phyloP scores from a whole-genome alignment of 1,284 basidiomycete species.

The Trichosporon sp. region DNA sequence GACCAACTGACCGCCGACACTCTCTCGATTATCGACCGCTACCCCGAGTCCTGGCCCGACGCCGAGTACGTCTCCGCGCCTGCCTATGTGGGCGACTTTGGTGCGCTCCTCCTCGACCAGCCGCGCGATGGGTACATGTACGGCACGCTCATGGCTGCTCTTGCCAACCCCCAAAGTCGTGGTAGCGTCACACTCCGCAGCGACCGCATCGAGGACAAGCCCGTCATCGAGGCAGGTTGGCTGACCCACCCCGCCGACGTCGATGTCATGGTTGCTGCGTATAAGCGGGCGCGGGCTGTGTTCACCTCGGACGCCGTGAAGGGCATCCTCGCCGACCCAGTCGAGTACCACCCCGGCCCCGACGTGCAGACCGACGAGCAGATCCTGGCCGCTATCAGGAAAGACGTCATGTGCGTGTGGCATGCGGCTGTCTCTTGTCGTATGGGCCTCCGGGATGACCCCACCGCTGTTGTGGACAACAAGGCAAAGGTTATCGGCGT shows the following conservation, averaged over 20 bases:
- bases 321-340: not conserved
- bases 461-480: slow-evolving; percentile 23
- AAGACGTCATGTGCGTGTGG: slow-evolving; percentile 18
- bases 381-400: slow-evolving; percentile 10
- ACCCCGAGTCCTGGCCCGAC: slow-evolving; percentile 16
- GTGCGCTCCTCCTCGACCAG: slow-evolving; percentile 6
- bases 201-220: not conserved
- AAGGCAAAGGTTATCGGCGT: slow-evolving; percentile 20
- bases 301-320: not conserved
- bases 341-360: slow-evolving; percentile 19
- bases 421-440: slow-evolving; percentile 20
- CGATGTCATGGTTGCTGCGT: slow-evolving; percentile 20
- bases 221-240: slow-evolving; percentile 17
- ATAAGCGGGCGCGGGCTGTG: slow-evolving; percentile 16
- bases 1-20: not conserved
- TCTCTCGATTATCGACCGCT: not conserved
- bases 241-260: slow-evolving; percentile 22
- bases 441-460: slow-evolving; percentile 27
- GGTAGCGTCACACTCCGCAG: slow-evolving; percentile 12
- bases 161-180: slow-evolving; percentile 6
- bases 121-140: slow-evolving; percentile 22
- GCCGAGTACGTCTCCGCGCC: slow-evolving; percentile 17
- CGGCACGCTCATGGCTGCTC: slow-evolving; percentile 18
- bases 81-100: slow-evolving; percentile 15
- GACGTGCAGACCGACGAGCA: slow-evolving; percentile 19